These are phyloP conservation scores for Aegilops bicornis DNA, from an alignment of 176 grass and related monocot genomes.

Conservation along the genomic window DNA sequence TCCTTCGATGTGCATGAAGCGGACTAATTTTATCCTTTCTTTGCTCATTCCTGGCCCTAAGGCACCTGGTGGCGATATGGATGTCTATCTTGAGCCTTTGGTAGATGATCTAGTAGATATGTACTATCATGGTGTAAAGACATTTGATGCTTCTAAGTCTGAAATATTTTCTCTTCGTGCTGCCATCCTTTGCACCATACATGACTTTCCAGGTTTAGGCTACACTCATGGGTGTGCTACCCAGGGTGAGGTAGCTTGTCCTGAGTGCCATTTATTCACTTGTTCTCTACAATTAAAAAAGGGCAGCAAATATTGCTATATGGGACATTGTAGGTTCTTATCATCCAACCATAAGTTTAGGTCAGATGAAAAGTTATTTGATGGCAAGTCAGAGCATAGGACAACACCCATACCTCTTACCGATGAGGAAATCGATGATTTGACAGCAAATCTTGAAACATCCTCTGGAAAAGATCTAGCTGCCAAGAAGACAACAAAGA, in stretches of 20 bases:
- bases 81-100: neutral
- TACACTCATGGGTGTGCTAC: too few relatives aligned
- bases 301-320: neutral
- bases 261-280: too few relatives aligned
- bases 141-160: neutral
- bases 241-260: too few relatives aligned
- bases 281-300: too few relatives aligned
- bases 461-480: neutral
- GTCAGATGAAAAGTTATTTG: slow-evolving; percentile 14
- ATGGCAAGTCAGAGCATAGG: neutral
- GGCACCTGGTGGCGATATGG: neutral
- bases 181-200: neutral
- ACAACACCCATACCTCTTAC: neutral
- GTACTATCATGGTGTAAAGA: neutral
- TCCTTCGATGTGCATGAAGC: slow-evolving; percentile 1
- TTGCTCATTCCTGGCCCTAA: neutral
- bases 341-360: neutral
- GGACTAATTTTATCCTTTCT: neutral
- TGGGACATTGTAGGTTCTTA: slow-evolving; percentile 9
- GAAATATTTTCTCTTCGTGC: neutral
- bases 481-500: neutral
- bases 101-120: neutral
- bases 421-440: neutral
- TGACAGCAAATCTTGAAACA: neutral
- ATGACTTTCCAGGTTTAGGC: neutral